Conservation (phyloP, 352 stramenopile genomes). For the Globisporangium solare region DNA sequence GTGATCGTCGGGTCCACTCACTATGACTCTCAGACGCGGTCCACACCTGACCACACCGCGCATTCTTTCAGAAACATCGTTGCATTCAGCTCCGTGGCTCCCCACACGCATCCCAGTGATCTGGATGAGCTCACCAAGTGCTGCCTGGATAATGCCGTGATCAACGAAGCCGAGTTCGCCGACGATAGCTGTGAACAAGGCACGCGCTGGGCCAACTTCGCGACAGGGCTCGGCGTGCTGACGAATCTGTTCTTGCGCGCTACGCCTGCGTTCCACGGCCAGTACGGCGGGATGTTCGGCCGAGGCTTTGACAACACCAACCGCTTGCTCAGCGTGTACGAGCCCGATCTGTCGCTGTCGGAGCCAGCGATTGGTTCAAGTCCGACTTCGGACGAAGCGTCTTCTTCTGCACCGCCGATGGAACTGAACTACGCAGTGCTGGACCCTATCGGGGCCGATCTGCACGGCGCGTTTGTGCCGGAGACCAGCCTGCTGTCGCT, state of each 20-base stretch:
- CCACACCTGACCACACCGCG: constrained; percentile 45
- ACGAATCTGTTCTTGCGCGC: constrained; percentile 59
- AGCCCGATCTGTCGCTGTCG: constrained; percentile 8
- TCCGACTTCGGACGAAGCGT: not conserved
- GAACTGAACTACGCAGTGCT: constrained; percentile 7
- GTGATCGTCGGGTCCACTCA: constrained; percentile 63
- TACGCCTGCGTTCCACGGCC: constrained; percentile 29
- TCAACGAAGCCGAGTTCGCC: constrained; percentile 35
- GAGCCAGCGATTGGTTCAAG: not conserved
- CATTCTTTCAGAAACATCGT: constrained; percentile 40
- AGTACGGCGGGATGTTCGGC: constrained; percentile 51
- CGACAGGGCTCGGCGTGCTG: constrained; percentile 58
- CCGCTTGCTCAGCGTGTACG: constrained; percentile 42
- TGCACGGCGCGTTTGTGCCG: constrained; percentile 9
- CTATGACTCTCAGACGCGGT: constrained; percentile 40
- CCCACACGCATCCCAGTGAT: constrained; percentile 51
- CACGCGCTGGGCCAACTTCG: constrained; percentile 58
- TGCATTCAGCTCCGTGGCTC: constrained; percentile 56
- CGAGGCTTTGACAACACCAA: constrained; percentile 76
- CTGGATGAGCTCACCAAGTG: constrained; percentile 43
- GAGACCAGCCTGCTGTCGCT: constrained; percentile 3
- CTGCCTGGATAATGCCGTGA: constrained; percentile 43
- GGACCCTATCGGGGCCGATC: not conserved
- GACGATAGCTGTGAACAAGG: constrained; percentile 53
- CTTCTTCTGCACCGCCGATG: not conserved